phyloP scores from a whole-genome alignment of 192 early-diverging fungal species.

The Linnemannia zychae region DNA sequence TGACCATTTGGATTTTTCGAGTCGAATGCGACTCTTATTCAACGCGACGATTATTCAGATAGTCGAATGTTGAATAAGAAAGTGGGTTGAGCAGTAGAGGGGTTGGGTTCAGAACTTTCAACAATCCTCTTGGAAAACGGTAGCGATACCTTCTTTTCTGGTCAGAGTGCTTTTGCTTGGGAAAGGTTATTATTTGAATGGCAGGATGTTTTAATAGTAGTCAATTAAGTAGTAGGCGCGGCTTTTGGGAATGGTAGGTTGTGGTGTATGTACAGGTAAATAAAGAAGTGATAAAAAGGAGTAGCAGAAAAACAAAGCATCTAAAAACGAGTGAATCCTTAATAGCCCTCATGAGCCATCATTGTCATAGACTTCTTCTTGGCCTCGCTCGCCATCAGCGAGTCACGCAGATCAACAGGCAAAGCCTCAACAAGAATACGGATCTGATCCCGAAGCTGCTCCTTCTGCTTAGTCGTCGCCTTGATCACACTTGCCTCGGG shows the following conservation, averaged over 20 bases:
- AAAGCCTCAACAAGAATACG: slow-evolving; percentile 43
- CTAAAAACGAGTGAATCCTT: not conserved
- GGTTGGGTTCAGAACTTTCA: too few species aligned
- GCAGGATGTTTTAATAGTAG: not conserved
- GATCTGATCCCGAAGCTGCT: slow-evolving; percentile 51
- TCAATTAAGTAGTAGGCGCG: not conserved
- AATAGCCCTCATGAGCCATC: slow-evolving; percentile 9
- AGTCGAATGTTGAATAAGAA: too few species aligned
- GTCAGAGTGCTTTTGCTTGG: too few species aligned
- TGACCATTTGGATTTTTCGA: too few species aligned
- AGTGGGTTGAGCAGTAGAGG: too few species aligned
- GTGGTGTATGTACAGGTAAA: slow-evolving; percentile 4
- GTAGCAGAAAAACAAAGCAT: not conserved
- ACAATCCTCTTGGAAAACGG: too few species aligned
- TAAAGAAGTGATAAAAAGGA: not conserved
- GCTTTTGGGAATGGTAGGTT: not conserved
- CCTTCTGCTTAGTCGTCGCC: slow-evolving; percentile 48
- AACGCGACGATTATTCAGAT: too few species aligned
- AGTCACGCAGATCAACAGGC: slow-evolving; percentile 46
- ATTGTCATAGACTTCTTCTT: slow-evolving; percentile 33
- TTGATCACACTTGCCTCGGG: slow-evolving; percentile 53
- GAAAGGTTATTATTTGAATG: too few species aligned
- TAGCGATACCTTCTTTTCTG: too few species aligned
- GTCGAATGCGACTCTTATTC: too few species aligned
- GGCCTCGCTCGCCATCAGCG: slow-evolving; percentile 43